A percentile compares a stretch with the other conserved stretches of the same genome.
Conservation (phyloP, 2,329 filamentous ascomycete genomes). For the Neurospora sp. region DNA sequence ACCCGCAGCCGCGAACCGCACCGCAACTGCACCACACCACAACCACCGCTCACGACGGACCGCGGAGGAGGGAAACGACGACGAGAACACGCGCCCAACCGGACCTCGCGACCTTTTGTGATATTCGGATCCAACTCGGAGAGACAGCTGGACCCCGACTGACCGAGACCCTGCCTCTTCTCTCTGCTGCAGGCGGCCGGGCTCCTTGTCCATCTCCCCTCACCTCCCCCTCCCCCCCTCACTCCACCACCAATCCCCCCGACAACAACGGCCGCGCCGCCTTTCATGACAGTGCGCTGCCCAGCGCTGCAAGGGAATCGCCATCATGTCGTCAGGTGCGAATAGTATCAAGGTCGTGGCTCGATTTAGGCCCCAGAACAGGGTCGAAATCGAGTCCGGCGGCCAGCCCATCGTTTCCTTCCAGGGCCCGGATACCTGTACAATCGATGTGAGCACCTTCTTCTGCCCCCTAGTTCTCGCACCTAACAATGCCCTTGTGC, state of each 20-base stretch:
- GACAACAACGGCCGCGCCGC: background rate
- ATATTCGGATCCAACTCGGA: background rate
- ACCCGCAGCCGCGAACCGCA: background rate
- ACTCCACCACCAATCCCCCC: slow-evolving; percentile 1
- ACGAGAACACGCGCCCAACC: background rate
- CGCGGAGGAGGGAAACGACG: background rate
- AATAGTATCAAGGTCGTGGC: slow-evolving; percentile 83
- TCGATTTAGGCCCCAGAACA: slow-evolving; percentile 96
- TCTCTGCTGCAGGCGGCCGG: background rate
- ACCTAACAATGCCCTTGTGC: background rate
- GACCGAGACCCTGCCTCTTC: background rate
- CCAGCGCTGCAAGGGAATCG: slow-evolving; percentile 20
- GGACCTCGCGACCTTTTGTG: background rate
- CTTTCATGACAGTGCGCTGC: slow-evolving; percentile 21
- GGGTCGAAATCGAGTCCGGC: slow-evolving; percentile 79
- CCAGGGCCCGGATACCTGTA: slow-evolving; percentile 80
- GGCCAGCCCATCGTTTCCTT: slow-evolving; percentile 89
- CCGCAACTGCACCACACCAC: background rate
- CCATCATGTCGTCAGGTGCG: slow-evolving; percentile 43
- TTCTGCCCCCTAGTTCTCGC: slow-evolving; percentile 3
- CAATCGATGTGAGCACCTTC: slow-evolving; percentile 59
- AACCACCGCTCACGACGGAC: background rate
- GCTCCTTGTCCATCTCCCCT: slow-evolving; percentile 1
- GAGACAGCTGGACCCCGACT: background rate
- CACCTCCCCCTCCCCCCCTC: background rate